phyloP scores from a whole-genome alignment of 2,329 filamentous ascomycete species.

The Colletotrichum tofieldiae region DNA sequence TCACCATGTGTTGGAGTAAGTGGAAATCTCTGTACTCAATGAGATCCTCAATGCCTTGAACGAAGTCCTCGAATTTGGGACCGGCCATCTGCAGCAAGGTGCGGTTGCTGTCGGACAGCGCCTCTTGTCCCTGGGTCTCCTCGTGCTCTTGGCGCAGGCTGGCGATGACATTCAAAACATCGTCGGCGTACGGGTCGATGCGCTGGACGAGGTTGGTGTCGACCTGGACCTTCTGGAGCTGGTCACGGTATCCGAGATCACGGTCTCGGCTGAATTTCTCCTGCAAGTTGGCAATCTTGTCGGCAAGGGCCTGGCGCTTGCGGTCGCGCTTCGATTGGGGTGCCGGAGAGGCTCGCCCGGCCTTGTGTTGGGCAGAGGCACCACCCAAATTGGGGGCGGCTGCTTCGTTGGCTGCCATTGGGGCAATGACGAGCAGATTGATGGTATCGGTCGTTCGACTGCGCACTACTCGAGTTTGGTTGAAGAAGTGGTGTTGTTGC shows the following conservation, averaged over 20 bases:
- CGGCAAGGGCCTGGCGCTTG: slow-evolving; percentile 85
- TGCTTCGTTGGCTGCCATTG: slow-evolving; percentile 60
- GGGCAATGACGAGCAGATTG: slow-evolving; percentile 14
- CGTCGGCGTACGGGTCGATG: slow-evolving; percentile 83
- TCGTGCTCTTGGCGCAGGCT: slow-evolving; percentile 72
- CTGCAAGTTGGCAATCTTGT: slow-evolving; percentile 83
- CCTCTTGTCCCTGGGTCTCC: slow-evolving; percentile 59
- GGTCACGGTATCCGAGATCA: slow-evolving; percentile 88
- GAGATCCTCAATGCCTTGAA: slow-evolving; percentile 88
- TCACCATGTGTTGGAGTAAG: slow-evolving; percentile 85
- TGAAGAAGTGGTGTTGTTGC: slow-evolving; percentile 7
- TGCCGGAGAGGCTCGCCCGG: slow-evolving; percentile 55
- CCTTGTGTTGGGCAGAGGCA: slow-evolving; percentile 43
- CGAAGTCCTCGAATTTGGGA: slow-evolving; percentile 87
- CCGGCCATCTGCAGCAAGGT: slow-evolving; percentile 83
- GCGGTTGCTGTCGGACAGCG: slow-evolving; percentile 61
- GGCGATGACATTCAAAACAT: slow-evolving; percentile 80
- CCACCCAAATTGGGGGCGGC: slow-evolving; percentile 51
- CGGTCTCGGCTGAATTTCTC: slow-evolving; percentile 85
- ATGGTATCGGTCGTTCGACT: slow-evolving; percentile 13
- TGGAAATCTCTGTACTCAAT: slow-evolving; percentile 91
- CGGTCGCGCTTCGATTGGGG: slow-evolving; percentile 90
- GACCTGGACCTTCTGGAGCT: slow-evolving; percentile 91
- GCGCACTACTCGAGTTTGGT: slow-evolving; percentile 6
- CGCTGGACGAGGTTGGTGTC: slow-evolving; percentile 90